A percentile compares a stretch with the other conserved stretches of the same genome.
phyloP scores from a whole-genome alignment of 148 eudicot genomes.

The Camellia lanceoleosa region DNA sequence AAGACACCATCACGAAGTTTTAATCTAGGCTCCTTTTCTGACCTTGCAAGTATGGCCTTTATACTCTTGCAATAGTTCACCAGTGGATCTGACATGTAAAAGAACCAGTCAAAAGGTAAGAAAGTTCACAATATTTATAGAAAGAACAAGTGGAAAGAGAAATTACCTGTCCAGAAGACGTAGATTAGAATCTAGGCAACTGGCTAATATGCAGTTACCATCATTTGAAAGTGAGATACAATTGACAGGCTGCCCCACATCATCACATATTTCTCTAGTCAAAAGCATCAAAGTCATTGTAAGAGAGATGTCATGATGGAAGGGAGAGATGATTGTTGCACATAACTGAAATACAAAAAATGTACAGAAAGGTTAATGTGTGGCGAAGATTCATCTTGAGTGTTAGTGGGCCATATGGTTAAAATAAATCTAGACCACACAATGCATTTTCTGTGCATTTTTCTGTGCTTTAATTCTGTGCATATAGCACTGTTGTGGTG shows the following conservation, averaged over 20 bases:
- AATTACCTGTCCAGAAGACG: constrained; percentile 85
- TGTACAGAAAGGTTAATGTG: too few relatives aligned
- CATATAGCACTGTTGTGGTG: too few relatives aligned
- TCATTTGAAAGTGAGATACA: constrained; percentile 94
- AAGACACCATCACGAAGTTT: not conserved
- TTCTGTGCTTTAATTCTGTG: too few relatives aligned
- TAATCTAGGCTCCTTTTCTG: constrained; percentile 11
- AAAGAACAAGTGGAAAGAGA: constrained; percentile 9
- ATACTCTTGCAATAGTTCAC: constrained; percentile 91
- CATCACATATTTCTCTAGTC: constrained; percentile 76
- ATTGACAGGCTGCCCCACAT: constrained; percentile 89
- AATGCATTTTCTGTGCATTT: too few relatives aligned
- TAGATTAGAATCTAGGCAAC: constrained; percentile 87
- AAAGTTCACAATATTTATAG: not conserved
- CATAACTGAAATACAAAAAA: too few relatives aligned
- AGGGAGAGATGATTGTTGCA: too few relatives aligned
- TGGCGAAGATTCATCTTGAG: too few relatives aligned
- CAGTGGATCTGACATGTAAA: constrained; percentile 50
- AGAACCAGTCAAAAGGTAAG: constrained; percentile 5
- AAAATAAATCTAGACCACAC: too few relatives aligned
- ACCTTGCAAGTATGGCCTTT: constrained; percentile 98
- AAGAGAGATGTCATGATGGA: not conserved
- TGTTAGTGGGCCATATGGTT: too few relatives aligned
- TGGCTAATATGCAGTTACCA: constrained; percentile 80
- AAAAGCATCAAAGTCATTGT: constrained; percentile 14